Base-by-base conservation (phyloP, 2,329 filamentous ascomycete species). In the Penicillium nordicum region DNA sequence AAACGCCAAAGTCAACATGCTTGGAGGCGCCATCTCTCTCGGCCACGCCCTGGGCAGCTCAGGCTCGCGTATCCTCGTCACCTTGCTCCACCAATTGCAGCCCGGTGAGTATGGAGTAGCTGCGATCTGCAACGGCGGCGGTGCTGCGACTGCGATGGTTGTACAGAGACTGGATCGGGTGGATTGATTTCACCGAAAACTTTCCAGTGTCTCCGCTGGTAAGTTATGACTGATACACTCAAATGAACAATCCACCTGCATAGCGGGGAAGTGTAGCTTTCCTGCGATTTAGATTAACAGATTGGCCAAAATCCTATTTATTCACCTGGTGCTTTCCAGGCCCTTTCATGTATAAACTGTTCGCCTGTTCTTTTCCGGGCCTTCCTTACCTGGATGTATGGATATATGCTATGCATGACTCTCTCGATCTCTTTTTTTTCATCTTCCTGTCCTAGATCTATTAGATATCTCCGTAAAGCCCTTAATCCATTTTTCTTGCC, bases 91-190 rank as follows among this genome's bases (percentile, higher is more conserved):
- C 75, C 93, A 97, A 77, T 80, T 97, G 60, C 87, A 95, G 79
- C 86, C 88, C 40, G 92, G 92, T 36, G 90, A 99, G 78, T 97
- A 97, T 71, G 94, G 94, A 52, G 90, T 93, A 63, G 94, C 92
- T 16, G 92, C 92, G 3, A 97, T 99, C 59, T 97, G 94, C 79
- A 99, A 99, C 69, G 94, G 94, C 44, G 94, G 94, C 41, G 94
- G 94, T 57, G 93, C 92, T 14, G 90, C 93, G 1, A 93, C 90
- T 10, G 94, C 92, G 0, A 82, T 97, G 70, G 90, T 97, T 47
- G 90, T 99, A 53, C 92, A 97, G 76, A 86, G 86, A 66, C 82
- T 93, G 64, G 87, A 88, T 62, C 70, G 68, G 18, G 76, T 79
- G 21, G 72, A 77, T 50, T 77, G 70, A 66, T 36, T 46, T 9